Evolutionary conservation across 805 yeast species (phyloP).

Genomic region (Saturnispora saitoi): DNA sequence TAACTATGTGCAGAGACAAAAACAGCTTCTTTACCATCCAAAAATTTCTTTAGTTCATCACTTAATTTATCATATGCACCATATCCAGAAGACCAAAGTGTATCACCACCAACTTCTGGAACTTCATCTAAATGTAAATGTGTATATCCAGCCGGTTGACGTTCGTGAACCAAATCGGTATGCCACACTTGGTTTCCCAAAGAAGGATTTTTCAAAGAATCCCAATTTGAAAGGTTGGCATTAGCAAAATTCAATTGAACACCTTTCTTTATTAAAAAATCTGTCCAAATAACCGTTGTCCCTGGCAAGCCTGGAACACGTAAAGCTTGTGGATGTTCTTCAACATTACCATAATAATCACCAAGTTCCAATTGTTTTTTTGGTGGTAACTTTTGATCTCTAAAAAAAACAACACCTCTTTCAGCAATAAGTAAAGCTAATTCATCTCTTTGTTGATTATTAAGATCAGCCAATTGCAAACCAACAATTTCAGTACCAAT

Average conservation of each 20-base stretch:
- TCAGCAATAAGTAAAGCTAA: slow-evolving; percentile 39
- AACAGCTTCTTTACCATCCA: slow-evolving; percentile 10
- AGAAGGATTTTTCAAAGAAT: slow-evolving; percentile 6
- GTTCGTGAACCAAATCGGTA: slow-evolving; percentile 43
- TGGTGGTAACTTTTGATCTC: slow-evolving; percentile 38
- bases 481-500: background rate
- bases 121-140: slow-evolving; percentile 43
- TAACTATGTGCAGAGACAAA: slow-evolving; percentile 33
- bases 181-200: slow-evolving; percentile 35
- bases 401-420: slow-evolving; percentile 43
- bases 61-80: slow-evolving; percentile 33
- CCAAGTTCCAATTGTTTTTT: slow-evolving; percentile 24
- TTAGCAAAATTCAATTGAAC: slow-evolving; percentile 15
- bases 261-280: slow-evolving; percentile 24
- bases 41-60: background rate
- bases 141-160: slow-evolving; percentile 48
- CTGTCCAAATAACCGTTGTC: slow-evolving; percentile 15
- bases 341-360: slow-evolving; percentile 36
- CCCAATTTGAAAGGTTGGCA: slow-evolving; percentile 15
- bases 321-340: slow-evolving; percentile 30
- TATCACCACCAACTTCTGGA: slow-evolving; percentile 47
- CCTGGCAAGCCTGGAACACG: slow-evolving; percentile 34
- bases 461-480: slow-evolving; percentile 28
- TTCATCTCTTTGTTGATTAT: slow-evolving; percentile 37
- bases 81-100: slow-evolving; percentile 47